Evolutionary conservation across 225 moss, liverwort and hornwort species (phyloP).

Genomic region (Physcomitrellopsis africana): DNA sequence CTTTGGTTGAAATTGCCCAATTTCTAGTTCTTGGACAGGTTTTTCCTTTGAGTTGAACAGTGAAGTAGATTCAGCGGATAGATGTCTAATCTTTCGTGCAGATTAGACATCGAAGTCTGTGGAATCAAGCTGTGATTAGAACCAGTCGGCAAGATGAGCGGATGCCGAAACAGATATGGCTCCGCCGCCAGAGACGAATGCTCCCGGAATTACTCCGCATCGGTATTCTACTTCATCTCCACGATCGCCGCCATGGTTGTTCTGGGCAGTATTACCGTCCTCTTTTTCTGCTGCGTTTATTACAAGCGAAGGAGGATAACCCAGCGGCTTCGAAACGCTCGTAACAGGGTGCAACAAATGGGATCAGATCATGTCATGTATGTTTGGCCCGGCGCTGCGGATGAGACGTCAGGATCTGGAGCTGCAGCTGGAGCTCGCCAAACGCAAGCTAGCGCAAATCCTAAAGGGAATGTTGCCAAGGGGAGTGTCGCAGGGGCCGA

Average conservation of each 20-base stretch:
- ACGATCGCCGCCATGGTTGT: slow-evolving; percentile 32
- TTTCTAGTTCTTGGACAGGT: too few species aligned
- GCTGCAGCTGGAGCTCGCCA: too few species aligned
- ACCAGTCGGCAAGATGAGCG: slow-evolving; percentile 18
- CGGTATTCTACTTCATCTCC: slow-evolving; percentile 39
- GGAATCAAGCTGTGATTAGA: too few species aligned
- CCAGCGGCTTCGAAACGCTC: slow-evolving; percentile 18
- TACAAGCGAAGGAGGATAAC: slow-evolving; percentile 30
- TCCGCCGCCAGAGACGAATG: slow-evolving; percentile 27
- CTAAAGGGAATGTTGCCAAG: slow-evolving; percentile 17
- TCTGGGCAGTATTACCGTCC: slow-evolving; percentile 27
- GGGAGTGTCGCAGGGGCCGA: slow-evolving; percentile 3
- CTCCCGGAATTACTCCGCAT: slow-evolving; percentile 10
- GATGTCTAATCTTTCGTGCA: not conserved
- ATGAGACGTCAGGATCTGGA: not conserved
- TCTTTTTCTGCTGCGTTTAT: slow-evolving; percentile 38
- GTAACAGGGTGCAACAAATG: slow-evolving; percentile 5
- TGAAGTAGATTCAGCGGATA: not conserved
- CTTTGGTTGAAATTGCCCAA: too few species aligned
- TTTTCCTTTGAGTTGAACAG: too few species aligned
- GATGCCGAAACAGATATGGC: slow-evolving; percentile 28
- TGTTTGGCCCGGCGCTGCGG: slow-evolving; percentile 21
- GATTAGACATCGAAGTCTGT: not conserved
- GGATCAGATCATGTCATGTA: slow-evolving; percentile 13
- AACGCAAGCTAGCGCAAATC: not conserved